Percentiles rank a stretch among this genome's conserved stretches.
phyloP scores from a whole-genome alignment of 2,329 filamentous ascomycete genomes.

The Emmonsiellopsis sp. region DNA sequence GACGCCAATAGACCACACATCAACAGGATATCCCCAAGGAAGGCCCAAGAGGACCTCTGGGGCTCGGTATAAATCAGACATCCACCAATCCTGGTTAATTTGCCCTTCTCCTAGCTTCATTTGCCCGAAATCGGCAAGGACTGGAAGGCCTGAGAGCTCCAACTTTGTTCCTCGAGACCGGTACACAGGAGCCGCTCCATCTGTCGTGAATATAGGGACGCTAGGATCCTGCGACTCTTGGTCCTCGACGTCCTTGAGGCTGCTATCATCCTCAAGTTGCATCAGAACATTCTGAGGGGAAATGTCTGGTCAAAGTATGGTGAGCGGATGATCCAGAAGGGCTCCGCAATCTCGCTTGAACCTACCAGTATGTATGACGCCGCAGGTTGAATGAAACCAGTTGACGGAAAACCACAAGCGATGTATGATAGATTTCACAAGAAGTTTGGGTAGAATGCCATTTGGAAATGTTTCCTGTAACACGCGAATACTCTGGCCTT shows the following conservation, averaged over 20 bases:
- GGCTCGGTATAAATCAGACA: constrained; percentile 17
- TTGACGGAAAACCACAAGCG: constrained; percentile 8
- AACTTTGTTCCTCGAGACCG: constrained; percentile 4
- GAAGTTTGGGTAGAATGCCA: constrained; percentile 7
- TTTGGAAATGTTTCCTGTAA: constrained; percentile 11
- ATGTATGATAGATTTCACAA: constrained; percentile 10
- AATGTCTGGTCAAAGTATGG: constrained; percentile 3
- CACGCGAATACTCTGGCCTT: constrained; percentile 11
- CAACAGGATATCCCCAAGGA: constrained; percentile 12
- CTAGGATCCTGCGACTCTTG: constrained; percentile 7
- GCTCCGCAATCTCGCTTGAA: not conserved
- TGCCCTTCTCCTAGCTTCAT: constrained; percentile 5
- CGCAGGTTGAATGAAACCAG: constrained; percentile 9
- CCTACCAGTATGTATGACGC: constrained; percentile 13
- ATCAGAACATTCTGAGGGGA: constrained; percentile 7
- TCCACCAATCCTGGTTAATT: constrained; percentile 13
- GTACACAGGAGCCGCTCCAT: constrained; percentile 8
- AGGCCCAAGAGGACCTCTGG: constrained; percentile 14
- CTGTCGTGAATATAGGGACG: constrained; percentile 4
- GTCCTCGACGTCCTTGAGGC: constrained; percentile 9
- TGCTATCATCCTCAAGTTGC: constrained; percentile 4
- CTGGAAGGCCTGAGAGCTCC: constrained; percentile 8
- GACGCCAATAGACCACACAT: constrained; percentile 16
- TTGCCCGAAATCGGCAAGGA: constrained; percentile 18
- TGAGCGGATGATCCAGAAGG: not conserved